Evolutionary conservation across 2,329 filamentous ascomycete species (phyloP), one percentile per base, ranked within the genome.

Genomic region (Exophiala alcalophila): DNA sequence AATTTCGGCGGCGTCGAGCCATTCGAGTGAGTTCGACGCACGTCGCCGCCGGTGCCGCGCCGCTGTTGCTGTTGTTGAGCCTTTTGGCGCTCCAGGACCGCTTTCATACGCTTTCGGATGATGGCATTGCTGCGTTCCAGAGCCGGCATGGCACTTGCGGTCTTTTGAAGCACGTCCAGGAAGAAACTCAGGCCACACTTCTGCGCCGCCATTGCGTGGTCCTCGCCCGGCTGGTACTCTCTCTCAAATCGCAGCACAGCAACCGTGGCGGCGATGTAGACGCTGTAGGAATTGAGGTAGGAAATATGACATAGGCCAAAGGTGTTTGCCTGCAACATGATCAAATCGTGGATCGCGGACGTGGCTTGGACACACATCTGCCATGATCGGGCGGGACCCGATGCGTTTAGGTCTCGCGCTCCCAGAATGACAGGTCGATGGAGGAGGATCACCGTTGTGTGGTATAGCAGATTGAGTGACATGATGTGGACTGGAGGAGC

Each of bases 371-470:
- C 47, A 30, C 56, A 58, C 23, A 49, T 52, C 18, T 54, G 39
- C 23, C 48, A 55, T n/a, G 54, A 55, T n/a, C 47, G 42, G 4
- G 40, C 34, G 3, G 47, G 36, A 18, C 38, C 35, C 5, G 50
- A 41, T 7, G 44, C 47, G 24, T 43, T 48, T 23, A 49, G 29
- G 23, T 51, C 39, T 10, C 40, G 38, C 8, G 49, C 35, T 23
- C 46, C 52, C 9, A 56, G 40, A 11, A 77, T 67, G 18, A 77
- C 76, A 0, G 73, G 74, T 5, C 71, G 72, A 47, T 78, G 73
- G 0, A 78, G 61, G 0, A 78, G 67, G 4, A 79, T 77, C 1
- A 71, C 56, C 0, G 76, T 63, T 0, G 73, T 71, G 40, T 78
- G 65, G 27, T 73, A 73, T 55, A 76, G 69, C 3, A 72, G 65